phyloP scores from a whole-genome alignment of 2,329 filamentous ascomycete species.

The Biscogniauxia mediterranea region DNA sequence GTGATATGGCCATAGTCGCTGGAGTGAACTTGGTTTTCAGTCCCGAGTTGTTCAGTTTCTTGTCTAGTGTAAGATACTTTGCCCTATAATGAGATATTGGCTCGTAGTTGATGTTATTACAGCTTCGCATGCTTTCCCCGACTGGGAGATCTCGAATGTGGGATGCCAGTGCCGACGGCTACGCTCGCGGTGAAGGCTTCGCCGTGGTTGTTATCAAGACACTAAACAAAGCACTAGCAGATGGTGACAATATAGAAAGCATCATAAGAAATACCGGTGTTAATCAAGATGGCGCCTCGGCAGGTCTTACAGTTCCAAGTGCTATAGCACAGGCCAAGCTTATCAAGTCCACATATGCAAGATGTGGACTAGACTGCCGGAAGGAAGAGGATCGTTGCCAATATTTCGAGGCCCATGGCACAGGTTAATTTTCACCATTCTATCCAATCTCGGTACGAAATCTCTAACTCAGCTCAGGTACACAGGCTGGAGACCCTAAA shows the following conservation, averaged over 20 bases:
- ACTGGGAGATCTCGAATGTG: slow-evolving; percentile 34
- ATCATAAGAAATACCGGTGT: slow-evolving; percentile 33
- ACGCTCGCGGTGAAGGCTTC: slow-evolving; percentile 35
- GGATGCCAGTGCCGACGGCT: slow-evolving; percentile 37
- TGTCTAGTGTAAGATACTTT: slow-evolving; percentile 16
- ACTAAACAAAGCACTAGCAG: slow-evolving; percentile 31
- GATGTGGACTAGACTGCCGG: slow-evolving; percentile 13
- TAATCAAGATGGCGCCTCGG: slow-evolving; percentile 21
- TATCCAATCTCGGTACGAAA: no score
- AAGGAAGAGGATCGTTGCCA: slow-evolving; percentile 6
- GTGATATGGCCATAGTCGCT: slow-evolving; percentile 1
- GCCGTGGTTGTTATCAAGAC: slow-evolving; percentile 35
- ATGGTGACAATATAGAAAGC: slow-evolving; percentile 35
- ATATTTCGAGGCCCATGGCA: slow-evolving; percentile 27
- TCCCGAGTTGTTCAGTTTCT: not conserved
- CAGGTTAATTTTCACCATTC: not conserved
- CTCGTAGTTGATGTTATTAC: no score
- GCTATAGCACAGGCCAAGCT: slow-evolving; percentile 15
- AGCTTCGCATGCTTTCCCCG: slow-evolving; percentile 31
- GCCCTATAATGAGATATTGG: not conserved
- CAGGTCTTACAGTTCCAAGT: slow-evolving; percentile 21
- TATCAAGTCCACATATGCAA: slow-evolving; percentile 19
- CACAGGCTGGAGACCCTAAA: slow-evolving; percentile 21
- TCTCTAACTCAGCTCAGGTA: slow-evolving; percentile 9
- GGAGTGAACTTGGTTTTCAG: not conserved